Percentiles rank a stretch among this genome's conserved stretches.
Conservation (phyloP, 2,329 filamentous ascomycete genomes). For the Talaromyces sp. region DNA sequence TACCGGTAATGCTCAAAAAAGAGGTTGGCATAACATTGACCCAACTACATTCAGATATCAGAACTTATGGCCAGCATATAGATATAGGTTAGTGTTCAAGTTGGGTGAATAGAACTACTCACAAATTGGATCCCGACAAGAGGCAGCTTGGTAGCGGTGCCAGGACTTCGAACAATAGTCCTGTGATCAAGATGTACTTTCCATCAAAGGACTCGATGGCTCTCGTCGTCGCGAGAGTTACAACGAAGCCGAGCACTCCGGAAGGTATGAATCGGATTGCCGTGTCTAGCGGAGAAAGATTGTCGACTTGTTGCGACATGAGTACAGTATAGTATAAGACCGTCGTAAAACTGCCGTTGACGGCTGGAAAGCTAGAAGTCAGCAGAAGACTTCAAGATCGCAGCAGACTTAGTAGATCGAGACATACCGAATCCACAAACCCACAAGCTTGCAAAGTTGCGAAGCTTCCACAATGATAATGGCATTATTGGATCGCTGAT, state of each 20-base stretch:
- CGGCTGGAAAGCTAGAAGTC: not conserved
- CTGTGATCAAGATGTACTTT: not conserved
- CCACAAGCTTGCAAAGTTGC: constrained; percentile 47
- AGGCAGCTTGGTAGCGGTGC: not conserved
- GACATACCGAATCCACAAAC: constrained; percentile 41
- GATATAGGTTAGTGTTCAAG: not conserved
- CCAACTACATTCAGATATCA: constrained; percentile 27
- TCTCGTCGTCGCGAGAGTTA: not conserved
- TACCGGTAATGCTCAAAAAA: constrained; percentile 39
- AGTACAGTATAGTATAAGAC: not conserved
- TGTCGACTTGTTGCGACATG: not conserved
- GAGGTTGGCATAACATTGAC: constrained; percentile 39
- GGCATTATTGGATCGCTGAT: constrained; percentile 47
- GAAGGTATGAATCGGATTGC: not conserved
- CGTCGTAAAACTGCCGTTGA: not conserved
- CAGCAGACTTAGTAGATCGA: not conserved
- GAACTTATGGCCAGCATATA: not conserved
- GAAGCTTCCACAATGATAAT: constrained; percentile 44
- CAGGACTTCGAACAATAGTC: not conserved
- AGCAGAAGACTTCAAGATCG: not conserved
- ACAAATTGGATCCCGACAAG: not conserved
- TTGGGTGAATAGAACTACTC: not conserved
- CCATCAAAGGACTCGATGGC: not conserved
- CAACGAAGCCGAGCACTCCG: not conserved
- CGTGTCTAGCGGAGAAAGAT: not conserved